Evolutionary conservation across 805 yeast species (phyloP).

Genomic region (Yamadazyma sp.): DNA sequence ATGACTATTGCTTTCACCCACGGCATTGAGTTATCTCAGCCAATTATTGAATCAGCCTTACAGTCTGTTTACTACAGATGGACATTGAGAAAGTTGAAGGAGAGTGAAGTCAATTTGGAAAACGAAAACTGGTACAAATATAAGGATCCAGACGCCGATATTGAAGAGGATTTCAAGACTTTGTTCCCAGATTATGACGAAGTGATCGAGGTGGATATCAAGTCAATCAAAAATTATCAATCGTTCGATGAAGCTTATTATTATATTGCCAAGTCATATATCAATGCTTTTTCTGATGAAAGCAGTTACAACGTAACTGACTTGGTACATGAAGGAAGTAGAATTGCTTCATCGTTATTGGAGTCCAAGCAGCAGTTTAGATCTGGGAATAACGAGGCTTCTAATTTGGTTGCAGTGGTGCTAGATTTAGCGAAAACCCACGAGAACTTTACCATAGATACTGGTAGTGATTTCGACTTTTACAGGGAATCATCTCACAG

Average conservation of each 20-base stretch:
- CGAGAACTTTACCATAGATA: conserved; percentile 10
- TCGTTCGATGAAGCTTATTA: conserved; percentile 47
- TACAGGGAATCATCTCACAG: conserved; percentile 60
- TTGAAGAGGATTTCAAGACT: conserved; percentile 75
- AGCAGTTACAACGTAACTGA: conserved; percentile 19
- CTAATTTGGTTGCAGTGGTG: conserved; percentile 5
- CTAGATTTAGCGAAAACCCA: conserved; percentile 17
- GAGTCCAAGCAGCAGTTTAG: conserved; percentile 10
- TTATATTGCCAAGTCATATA: conserved; percentile 50
- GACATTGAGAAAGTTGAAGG: conserved; percentile 69
- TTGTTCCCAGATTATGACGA: conserved; percentile 89
- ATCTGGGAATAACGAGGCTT: conserved; percentile 8
- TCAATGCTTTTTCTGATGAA: conserved; percentile 37
- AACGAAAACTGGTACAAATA: conserved; percentile 66
- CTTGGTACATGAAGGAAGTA: conserved; percentile 42
- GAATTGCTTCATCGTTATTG: conserved; percentile 11
- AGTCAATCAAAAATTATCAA: conserved; percentile 20
- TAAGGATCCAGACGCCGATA: conserved; percentile 60
- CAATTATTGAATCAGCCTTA: conserved; percentile 39
- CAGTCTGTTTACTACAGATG: conserved; percentile 74
- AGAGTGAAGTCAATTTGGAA: conserved; percentile 61
- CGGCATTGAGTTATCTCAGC: conserved; percentile 6
- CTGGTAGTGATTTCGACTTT: conserved; percentile 42
- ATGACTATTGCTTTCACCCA: conserved; percentile 44
- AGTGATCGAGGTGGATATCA: conserved; percentile 31